Percentiles rank a stretch among this genome's conserved stretches.
Evolutionary conservation across 495 filamentous ascomycete species (phyloP).

Genomic region (Annulohypoxylon moriforme): DNA sequence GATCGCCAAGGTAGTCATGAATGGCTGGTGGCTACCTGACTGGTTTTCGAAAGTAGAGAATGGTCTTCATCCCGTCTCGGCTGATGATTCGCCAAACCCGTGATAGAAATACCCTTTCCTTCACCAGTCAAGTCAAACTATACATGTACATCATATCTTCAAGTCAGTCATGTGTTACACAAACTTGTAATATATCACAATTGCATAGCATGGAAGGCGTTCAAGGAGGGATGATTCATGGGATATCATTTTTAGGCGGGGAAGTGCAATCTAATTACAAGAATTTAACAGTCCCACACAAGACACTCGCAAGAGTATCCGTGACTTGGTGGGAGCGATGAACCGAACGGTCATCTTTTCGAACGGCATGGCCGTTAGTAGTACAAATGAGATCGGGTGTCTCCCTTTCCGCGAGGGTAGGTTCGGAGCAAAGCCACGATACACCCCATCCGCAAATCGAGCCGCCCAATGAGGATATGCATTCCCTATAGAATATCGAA

Average conservation of each 20-base stretch:
- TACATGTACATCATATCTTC: too few species aligned
- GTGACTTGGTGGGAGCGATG: slow-evolving; percentile 21
- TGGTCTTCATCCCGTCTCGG: slow-evolving; percentile 37
- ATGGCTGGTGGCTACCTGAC: slow-evolving; percentile 62
- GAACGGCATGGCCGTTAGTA: slow-evolving; percentile 27
- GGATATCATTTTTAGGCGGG: slow-evolving; percentile 47
- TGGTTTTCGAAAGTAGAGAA: slow-evolving; percentile 57
- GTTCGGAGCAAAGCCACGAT: slow-evolving; percentile 38
- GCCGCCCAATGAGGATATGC: slow-evolving; percentile 51
- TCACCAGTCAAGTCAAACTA: not conserved
- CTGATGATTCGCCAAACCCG: slow-evolving; percentile 1
- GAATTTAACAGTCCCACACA: slow-evolving; percentile 31
- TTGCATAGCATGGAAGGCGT: slow-evolving; percentile 28
- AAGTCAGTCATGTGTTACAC: not conserved
- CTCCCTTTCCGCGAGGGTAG: slow-evolving; percentile 21
- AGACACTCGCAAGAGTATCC: slow-evolving; percentile 15
- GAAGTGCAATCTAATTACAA: slow-evolving; percentile 52
- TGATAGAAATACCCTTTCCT: not conserved
- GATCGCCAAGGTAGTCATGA: slow-evolving; percentile 67
- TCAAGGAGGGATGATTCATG: slow-evolving; percentile 22
- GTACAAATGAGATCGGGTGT: slow-evolving; percentile 45
- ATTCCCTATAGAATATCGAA: slow-evolving; percentile 46
- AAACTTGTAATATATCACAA: slow-evolving; percentile 24
- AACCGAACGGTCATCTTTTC: slow-evolving; percentile 29
- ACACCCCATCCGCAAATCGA: slow-evolving; percentile 41